phyloP scores from a whole-genome alignment of 305 asterid species.

The Ajuga reptans region DNA sequence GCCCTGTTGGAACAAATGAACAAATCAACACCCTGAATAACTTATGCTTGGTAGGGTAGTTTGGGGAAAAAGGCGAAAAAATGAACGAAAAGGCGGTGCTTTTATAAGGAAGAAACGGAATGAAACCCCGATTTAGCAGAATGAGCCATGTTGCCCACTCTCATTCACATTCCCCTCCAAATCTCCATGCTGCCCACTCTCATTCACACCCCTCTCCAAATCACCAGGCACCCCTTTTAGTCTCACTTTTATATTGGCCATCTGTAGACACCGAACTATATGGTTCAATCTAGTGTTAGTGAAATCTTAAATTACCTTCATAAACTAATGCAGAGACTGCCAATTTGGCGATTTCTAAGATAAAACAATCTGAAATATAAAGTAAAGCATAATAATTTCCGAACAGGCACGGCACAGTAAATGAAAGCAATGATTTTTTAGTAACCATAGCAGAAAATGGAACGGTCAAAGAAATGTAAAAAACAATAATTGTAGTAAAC shows the following conservation, averaged over 20 bases:
- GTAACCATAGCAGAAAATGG: neutral
- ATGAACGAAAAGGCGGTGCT: no score
- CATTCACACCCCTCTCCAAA: no score
- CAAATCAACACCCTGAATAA: neutral
- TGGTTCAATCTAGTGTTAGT: neutral
- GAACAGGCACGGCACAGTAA: neutral
- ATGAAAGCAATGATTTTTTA: constrained; percentile 5
- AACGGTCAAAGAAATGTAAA: neutral
- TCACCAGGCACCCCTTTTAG: no score
- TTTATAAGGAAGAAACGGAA: no score
- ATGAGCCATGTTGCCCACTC: no score
- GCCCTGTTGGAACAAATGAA: neutral
- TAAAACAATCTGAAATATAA: neutral
- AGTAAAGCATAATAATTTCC: neutral
- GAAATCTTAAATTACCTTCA: neutral
- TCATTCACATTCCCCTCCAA: no score
- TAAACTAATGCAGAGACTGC: neutral
- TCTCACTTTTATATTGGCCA: neutral
- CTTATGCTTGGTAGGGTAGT: no score
- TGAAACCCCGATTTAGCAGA: no score
- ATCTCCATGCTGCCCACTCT: no score
- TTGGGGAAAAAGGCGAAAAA: no score
- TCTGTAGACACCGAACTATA: neutral
- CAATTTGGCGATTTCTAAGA: neutral
- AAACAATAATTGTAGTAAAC: neutral